These are phyloP conservation scores for Gymnopus androsaceus DNA, from an alignment of 1,284 basidiomycete species.

Conservation along the genomic window DNA sequence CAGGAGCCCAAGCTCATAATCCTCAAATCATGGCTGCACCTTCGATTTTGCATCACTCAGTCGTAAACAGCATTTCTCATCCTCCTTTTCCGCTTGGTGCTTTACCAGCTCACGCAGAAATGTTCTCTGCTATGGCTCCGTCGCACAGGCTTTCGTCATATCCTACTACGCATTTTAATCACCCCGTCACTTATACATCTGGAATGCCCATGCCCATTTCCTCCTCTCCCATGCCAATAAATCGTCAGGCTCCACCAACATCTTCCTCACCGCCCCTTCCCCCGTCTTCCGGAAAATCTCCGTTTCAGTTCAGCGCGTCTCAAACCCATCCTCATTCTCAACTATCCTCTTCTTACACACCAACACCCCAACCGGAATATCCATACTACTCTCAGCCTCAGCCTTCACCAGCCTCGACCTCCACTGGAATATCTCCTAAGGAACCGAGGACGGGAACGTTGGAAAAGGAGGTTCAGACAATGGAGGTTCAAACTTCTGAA, in stretches of 20 bases:
- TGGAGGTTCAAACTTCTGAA: slow-evolving; percentile 19
- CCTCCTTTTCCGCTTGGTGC: neutral
- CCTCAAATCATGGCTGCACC: slow-evolving; percentile 1
- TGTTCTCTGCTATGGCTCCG: neutral
- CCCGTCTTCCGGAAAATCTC: neutral
- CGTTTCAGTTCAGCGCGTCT: neutral
- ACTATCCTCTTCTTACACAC: neutral
- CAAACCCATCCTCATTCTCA: neutral
- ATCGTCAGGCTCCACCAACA: neutral
- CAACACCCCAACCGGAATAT: neutral
- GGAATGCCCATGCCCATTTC: neutral
- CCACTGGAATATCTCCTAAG: neutral
- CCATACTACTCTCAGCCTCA: neutral
- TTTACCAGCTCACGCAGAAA: neutral
- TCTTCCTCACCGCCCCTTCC: slow-evolving; percentile 2
- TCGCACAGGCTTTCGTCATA: neutral
- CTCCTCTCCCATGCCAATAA: neutral
- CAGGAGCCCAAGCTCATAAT: slow-evolving; percentile 11
- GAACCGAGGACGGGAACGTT: neutral
- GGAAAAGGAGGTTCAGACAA: neutral
- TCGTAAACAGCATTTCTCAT: neutral
- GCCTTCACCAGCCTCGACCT: slow-evolving; percentile 9
- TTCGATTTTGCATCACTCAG: neutral
- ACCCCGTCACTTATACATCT: neutral
- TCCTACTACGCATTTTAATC: neutral